A percentile compares a stretch with the other conserved stretches of the same genome.
These are phyloP conservation scores for Haplosporangium gracile DNA, from an alignment of 192 early-diverging fungal species.

Conservation along the genomic window DNA sequence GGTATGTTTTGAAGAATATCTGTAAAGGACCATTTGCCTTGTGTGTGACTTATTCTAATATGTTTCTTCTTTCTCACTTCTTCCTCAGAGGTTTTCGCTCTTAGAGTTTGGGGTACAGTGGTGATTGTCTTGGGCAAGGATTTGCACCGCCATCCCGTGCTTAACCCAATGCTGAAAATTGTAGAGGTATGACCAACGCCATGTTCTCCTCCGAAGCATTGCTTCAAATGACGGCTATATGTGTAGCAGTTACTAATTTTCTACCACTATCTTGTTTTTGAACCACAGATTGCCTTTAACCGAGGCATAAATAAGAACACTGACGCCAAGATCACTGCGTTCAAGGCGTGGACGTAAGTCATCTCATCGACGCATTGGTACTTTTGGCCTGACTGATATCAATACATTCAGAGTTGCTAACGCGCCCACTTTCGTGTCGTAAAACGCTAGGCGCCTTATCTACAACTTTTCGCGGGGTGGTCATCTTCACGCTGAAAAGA, in stretches of 20 bases:
- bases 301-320: conserved; percentile 2
- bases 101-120: conserved; percentile 45
- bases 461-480: conserved; percentile 46
- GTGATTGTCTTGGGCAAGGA: conserved; percentile 27
- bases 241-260: not conserved
- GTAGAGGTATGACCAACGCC: conserved; percentile 15
- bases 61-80: not conserved
- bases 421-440: not conserved
- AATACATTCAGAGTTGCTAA: not conserved
- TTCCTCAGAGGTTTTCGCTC: conserved; percentile 42
- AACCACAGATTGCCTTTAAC: not conserved
- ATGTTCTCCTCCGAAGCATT: too few species aligned
- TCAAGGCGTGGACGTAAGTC: conserved; percentile 45
- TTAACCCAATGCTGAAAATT: conserved; percentile 52
- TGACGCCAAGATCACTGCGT: conserved; percentile 44
- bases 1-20: not conserved
- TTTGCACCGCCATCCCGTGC: conserved; percentile 21
- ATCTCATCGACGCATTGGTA: not conserved
- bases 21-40: not conserved
- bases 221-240: not conserved
- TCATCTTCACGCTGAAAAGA: conserved; percentile 36
- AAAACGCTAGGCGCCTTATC: conserved; percentile 37
- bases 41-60: not conserved
- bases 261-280: not conserved
- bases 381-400: not conserved